A percentile compares a stretch with the other conserved stretches of the same genome.
These are phyloP conservation scores for Adansonia rubrostipa DNA, from an alignment of 441 rosid species.

Conservation along the genomic window DNA sequence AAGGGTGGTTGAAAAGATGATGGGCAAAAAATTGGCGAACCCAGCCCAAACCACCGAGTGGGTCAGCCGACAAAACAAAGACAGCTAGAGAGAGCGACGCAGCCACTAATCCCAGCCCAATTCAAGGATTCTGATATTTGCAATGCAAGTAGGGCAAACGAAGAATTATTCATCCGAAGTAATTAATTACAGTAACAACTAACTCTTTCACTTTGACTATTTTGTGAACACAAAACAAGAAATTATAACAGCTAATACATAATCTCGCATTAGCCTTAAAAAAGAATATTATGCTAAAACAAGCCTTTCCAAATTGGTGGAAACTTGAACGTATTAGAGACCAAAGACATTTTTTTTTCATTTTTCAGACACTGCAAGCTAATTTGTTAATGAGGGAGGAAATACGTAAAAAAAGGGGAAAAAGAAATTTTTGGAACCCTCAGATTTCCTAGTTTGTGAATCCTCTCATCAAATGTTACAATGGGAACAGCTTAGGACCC, in stretches of 20 bases:
- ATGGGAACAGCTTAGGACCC: slow-evolving; percentile 33
- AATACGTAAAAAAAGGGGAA: background rate
- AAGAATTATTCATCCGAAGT: too few species aligned
- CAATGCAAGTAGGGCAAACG: too few species aligned
- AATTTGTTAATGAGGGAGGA: slow-evolving; percentile 12
- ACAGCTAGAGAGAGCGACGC: background rate
- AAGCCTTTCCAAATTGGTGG: slow-evolving; percentile 11
- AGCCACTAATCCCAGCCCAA: background rate
- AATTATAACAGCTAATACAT: background rate
- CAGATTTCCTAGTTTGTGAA: slow-evolving; percentile 34
- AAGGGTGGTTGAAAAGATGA: background rate
- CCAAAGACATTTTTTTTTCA: slow-evolving; percentile 4
- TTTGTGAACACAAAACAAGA: background rate
- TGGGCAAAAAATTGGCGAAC: background rate
- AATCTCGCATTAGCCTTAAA: background rate
- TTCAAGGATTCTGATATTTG: background rate
- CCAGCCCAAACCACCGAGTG: background rate
- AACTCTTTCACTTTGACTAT: background rate
- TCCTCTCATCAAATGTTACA: slow-evolving; percentile 39
- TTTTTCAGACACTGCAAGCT: background rate
- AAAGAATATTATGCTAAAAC: background rate
- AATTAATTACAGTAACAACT: background rate
- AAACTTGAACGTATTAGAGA: slow-evolving; percentile 11
- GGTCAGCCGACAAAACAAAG: background rate
- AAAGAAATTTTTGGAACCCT: slow-evolving; percentile 23